Evolutionary conservation across 805 yeast species (phyloP).

Genomic region (Starmerella lactis-condensi): DNA sequence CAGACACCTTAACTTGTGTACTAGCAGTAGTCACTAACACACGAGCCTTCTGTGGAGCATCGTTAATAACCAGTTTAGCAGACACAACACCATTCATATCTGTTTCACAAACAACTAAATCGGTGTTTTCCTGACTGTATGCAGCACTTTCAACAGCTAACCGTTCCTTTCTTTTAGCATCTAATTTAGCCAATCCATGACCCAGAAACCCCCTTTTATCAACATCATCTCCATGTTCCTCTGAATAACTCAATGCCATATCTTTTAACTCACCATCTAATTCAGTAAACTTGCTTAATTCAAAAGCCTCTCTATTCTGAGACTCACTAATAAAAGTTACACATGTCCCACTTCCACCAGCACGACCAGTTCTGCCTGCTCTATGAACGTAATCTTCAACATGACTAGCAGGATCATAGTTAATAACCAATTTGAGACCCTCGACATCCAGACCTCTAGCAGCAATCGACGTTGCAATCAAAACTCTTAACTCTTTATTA

Average conservation of each 20-base stretch:
- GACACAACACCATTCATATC: too few species aligned
- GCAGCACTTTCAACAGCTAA: slow-evolving; percentile 31
- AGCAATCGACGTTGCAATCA: slow-evolving; percentile 84
- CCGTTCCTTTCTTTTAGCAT: slow-evolving; percentile 33
- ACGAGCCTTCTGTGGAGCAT: slow-evolving; percentile 41
- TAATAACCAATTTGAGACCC: slow-evolving; percentile 58
- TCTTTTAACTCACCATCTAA: slow-evolving; percentile 37
- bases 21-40: slow-evolving; percentile 14
- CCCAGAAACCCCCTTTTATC: slow-evolving; percentile 87
- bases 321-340: slow-evolving; percentile 47
- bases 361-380: slow-evolving; percentile 91
- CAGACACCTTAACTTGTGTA: slow-evolving; percentile 8
- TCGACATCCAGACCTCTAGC: slow-evolving; percentile 94
- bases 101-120: neutral
- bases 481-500: slow-evolving; percentile 35
- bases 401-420: slow-evolving; percentile 68
- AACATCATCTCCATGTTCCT: slow-evolving; percentile 21
- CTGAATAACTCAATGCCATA: slow-evolving; percentile 34
- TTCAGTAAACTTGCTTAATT: slow-evolving; percentile 46
- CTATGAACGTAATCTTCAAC: slow-evolving; percentile 92
- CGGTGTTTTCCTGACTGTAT: too few species aligned
- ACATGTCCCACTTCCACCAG: slow-evolving; percentile 59
- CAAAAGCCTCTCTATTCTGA: slow-evolving; percentile 49
- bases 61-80: slow-evolving; percentile 62
- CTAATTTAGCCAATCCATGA: slow-evolving; percentile 65